Evolutionary conservation across 257 asterid genomes (phyloP), one percentile per base, ranked within the genome.

Genomic region (Gentiana dahurica): DNA sequence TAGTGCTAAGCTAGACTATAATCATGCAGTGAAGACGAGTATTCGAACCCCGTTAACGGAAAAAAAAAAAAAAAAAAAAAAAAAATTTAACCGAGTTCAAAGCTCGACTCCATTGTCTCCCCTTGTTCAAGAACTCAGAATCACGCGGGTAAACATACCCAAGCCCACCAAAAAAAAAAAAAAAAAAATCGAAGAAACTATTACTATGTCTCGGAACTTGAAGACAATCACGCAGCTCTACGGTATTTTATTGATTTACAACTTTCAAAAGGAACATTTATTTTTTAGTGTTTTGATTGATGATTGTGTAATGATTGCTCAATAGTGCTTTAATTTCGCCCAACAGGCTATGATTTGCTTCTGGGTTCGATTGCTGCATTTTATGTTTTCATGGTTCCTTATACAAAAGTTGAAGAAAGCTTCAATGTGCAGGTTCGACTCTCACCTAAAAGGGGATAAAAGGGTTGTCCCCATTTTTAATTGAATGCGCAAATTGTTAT

Each of bases 391-490:
- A 75, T 80, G 94, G 85, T 68, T 55, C 96, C 98, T 41, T 91
- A 85, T 70, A 91, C 98, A 1, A 91, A 91, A 77, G 98, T 91
- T 34, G 98, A 87, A 77, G 98, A 91, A 65, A 91, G 98, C 80
- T 91, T 87, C 86, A 91, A 87, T 69, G 69, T 91, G 68, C 98
- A 87, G 96, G 98, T 87, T 33, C 49, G 34, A 12, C 43, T 41
- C 12, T 7, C 41, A 33, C 12, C 9, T 53, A 7, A 59, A 62
- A 39, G 34, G 6, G 38, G 44, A 36, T 34, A 34, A 34, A 55
- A 55, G 49, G 10, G 8, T 34, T 4, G 24, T 35, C n/a, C 12
- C 15, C 4, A 10, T 34, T 54, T 6, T 54, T 15, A 34, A 2
- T 1, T 36, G 3, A 62, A 53, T 53, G 34, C 3, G 53, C 39